Evolutionary conservation across 495 filamentous ascomycete species (phyloP).

Genomic region (Penicillium simplicissimum): DNA sequence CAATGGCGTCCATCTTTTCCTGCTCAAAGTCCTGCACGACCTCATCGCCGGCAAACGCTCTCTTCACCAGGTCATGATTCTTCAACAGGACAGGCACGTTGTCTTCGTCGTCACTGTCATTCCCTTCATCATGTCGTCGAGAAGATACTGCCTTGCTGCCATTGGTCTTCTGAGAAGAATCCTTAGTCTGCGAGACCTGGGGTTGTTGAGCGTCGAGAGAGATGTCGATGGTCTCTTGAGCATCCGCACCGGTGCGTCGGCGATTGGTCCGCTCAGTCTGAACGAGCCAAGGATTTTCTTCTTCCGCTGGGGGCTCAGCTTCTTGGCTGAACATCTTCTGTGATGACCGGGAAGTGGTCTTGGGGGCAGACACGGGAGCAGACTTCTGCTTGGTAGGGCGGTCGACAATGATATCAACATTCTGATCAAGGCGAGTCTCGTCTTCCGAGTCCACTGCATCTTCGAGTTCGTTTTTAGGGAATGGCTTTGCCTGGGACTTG

Average conservation of each 20-base stretch:
- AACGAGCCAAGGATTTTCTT: conserved; percentile 54
- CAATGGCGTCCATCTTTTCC: conserved; percentile 72
- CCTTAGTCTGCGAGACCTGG: conserved; percentile 14
- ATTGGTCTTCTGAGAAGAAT: conserved; percentile 23
- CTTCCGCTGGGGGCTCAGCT: conserved; percentile 25
- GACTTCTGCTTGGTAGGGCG: conserved; percentile 27
- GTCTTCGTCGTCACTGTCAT: conserved; percentile 56
- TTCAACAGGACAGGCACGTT: conserved; percentile 65
- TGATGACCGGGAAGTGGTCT: conserved; percentile 21
- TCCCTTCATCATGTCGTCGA: conserved; percentile 31
- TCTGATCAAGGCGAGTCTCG: conserved; percentile 39
- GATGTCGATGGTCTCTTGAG: conserved; percentile 44
- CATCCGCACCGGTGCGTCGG: conserved; percentile 31
- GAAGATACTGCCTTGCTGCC: conserved; percentile 22
- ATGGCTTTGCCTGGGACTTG: conserved; percentile 21
- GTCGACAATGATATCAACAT: conserved; percentile 25
- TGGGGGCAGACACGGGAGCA: conserved; percentile 16
- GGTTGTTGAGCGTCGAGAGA: conserved; percentile 34
- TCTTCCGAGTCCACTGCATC: conserved; percentile 57
- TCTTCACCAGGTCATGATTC: conserved; percentile 78
- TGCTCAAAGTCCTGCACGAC: conserved; percentile 78
- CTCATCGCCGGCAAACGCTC: conserved; percentile 88
- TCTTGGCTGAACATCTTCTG: conserved; percentile 21
- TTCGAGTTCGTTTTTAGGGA: conserved; percentile 59
- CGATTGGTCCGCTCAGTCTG: conserved; percentile 44